A percentile compares a stretch with the other conserved stretches of the same genome.
Evolutionary conservation across 192 early-diverging fungal species (phyloP).

Genomic region (Kappamyces sp.): DNA sequence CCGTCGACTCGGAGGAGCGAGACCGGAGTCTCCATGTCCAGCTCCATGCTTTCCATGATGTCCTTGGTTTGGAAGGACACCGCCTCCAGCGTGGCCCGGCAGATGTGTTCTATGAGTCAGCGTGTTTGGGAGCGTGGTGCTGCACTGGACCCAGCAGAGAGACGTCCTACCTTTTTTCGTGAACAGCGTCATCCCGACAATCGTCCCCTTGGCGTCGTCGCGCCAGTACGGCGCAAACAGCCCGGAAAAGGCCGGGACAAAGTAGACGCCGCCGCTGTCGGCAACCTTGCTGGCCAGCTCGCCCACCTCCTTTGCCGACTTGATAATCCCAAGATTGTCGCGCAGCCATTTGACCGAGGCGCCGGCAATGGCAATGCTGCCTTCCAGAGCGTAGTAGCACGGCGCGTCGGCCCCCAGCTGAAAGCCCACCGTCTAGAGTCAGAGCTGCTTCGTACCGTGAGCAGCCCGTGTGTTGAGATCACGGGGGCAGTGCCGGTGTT

Average conservation of each 20-base stretch:
- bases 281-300: conserved; percentile 57
- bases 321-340: conserved; percentile 78
- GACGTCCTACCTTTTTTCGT: conserved; percentile 48
- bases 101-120: conserved; percentile 54
- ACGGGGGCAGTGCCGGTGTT: conserved; percentile 77
- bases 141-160: too few relatives aligned
- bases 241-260: conserved; percentile 91
- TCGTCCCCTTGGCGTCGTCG: conserved; percentile 73
- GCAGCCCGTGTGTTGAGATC: conserved; percentile 71
- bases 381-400: conserved; percentile 82
- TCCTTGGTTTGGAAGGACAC: conserved; percentile 87
- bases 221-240: conserved; percentile 95
- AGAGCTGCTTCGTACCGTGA: conserved; percentile 38
- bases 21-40: conserved; percentile 63
- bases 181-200: conserved; percentile 84
- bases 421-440: conserved; percentile 66
- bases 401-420: conserved; percentile 66
- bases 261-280: conserved; percentile 85
- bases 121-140: too few relatives aligned
- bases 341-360: conserved; percentile 87
- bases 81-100: conserved; percentile 81
- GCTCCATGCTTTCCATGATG: conserved; percentile 80
- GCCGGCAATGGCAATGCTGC: conserved; percentile 85
- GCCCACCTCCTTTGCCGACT: conserved; percentile 66
- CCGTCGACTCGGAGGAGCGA: conserved; percentile 84